A percentile compares a stretch with the other conserved stretches of the same genome.
Conservation (phyloP, 2,329 filamentous ascomycete genomes). For the Alternaria sp. region DNA sequence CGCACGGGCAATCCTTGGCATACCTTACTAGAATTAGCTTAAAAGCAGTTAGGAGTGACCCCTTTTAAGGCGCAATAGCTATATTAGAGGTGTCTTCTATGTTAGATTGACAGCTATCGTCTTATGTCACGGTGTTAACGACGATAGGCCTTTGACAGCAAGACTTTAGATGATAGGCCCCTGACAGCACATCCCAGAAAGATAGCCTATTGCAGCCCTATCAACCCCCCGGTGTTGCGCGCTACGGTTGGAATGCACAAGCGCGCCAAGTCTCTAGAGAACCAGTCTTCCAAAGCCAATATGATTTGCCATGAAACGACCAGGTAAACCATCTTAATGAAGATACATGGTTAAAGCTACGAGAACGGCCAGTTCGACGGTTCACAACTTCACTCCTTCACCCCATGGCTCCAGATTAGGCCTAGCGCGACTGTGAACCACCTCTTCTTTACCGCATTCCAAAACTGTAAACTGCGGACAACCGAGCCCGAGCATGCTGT, state of each 20-base stretch:
- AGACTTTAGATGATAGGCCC: no score
- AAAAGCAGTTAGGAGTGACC: no score
- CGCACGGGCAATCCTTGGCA: no score
- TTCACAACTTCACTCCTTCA: not conserved
- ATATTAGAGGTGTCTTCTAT: no score
- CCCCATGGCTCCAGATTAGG: not conserved
- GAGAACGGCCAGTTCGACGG: not conserved
- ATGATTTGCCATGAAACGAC: not conserved
- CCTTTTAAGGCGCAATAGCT: no score
- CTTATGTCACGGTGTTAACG: no score
- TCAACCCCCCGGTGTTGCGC: no score
- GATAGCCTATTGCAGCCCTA: no score
- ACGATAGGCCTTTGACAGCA: no score
- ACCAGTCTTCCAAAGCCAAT: not conserved
- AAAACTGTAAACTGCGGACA: not conserved
- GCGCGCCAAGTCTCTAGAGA: not conserved
- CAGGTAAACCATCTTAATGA: not conserved
- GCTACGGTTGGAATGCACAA: not conserved
- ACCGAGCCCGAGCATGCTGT: not conserved
- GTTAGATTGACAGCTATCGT: no score
- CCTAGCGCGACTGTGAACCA: not conserved
- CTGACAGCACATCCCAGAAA: no score
- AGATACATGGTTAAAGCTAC: not conserved
- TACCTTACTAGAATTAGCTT: no score
- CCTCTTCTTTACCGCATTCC: not conserved